phyloP scores from a whole-genome alignment of 176 grass and related monocot species.

The Oryza brachyantha region DNA sequence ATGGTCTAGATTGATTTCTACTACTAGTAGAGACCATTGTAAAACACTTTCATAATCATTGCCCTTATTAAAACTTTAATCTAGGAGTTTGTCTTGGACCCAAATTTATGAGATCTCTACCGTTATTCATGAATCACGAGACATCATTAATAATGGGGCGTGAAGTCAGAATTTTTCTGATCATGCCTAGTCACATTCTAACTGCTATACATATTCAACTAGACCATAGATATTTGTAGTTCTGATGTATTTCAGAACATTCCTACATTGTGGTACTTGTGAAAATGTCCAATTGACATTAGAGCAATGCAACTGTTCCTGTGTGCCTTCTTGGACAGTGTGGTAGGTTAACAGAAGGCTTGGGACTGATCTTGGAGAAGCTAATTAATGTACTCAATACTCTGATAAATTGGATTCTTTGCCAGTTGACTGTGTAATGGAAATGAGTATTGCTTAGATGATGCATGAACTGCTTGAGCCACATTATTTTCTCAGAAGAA shows the following conservation, averaged over 20 bases:
- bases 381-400: too few species aligned
- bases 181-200: not conserved
- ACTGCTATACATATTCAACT: not conserved
- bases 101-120: not conserved
- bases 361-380: not conserved
- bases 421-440: not conserved
- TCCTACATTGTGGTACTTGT: not conserved
- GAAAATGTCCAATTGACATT: not conserved
- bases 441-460: too few species aligned
- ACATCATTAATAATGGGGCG: not conserved
- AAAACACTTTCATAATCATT: not conserved
- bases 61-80: not conserved
- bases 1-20: too few species aligned
- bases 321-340: not conserved
- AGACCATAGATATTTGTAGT: not conserved
- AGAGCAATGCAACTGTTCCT: not conserved
- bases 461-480: not conserved
- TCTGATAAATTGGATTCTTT: too few species aligned
- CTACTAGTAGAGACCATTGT: too few species aligned
- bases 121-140: not conserved
- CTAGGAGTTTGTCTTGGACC: not conserved
- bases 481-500: not conserved
- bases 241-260: not conserved
- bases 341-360: too few species aligned
- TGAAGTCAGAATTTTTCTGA: not conserved